Base-by-base conservation (phyloP, 2,329 filamentous ascomycete species). In the Pseudopithomyces maydicus region DNA sequence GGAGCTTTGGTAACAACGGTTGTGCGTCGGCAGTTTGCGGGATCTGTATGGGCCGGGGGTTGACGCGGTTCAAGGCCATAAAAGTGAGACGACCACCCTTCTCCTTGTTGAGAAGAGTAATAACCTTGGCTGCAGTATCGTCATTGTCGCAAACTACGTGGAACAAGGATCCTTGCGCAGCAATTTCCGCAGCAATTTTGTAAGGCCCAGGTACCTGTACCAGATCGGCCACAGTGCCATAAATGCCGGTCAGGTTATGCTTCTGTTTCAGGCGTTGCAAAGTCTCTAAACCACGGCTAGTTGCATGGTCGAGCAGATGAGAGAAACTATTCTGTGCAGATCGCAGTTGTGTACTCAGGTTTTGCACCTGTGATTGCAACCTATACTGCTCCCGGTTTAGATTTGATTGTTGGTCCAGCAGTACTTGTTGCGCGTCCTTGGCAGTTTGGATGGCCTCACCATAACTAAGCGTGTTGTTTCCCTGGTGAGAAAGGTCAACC, bases 61-160 rank as follows among this genome's bases (percentile, higher is more conserved):
- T 87, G 33, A 99, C 80, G 61, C 93, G 88, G 61, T 92, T 94
- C 19, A 99, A 82, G 0, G 95, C 95, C 84, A 98, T 94, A 70
- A 97, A 97, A 0, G 96, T 99, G 17, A 99, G 85, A 71, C 95
- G 87, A 12, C 95, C 95, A 15, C 90, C 89, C 58, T 88, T 90
- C 64, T 91, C 87, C 62, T 88, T 88, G 72, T 92, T 90, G 26
- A 99, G 81, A 14, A 88, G 85, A 64, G 94, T 90, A 42, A 95
- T 87, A 33, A 97, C 85, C 64, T 87, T 86, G 1, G 91, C 92
- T 0, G 93, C 92, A 0, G 93, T 97, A 39, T 90, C 87, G 58
- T 96, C 92, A 48, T 90, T 94, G 74, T 99, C 94, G 42, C 98
- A 94, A 11, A 99, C 88, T 64, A 97, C 97, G 76, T 99, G 92